Evolutionary conservation across 2,329 filamentous ascomycete species (phyloP).

Genomic region (Trichoderma afroharzianum): DNA sequence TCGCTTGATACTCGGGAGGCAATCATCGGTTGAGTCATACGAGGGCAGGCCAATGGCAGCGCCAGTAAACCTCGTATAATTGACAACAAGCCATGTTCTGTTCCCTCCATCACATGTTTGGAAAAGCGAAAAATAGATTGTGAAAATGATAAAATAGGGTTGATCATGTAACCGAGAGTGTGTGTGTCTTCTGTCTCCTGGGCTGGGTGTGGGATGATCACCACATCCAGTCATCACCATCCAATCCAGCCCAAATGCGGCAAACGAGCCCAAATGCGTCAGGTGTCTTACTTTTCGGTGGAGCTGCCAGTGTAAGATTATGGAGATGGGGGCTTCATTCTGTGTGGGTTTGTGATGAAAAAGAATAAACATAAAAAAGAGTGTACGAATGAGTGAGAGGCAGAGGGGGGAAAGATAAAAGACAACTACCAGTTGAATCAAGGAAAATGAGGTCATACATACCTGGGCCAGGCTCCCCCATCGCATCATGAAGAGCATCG

Average conservation of each 20-base stretch:
- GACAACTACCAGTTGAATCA: neutral
- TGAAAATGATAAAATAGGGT: neutral
- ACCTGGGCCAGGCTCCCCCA: slow-evolving; percentile 27
- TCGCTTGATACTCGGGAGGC: neutral
- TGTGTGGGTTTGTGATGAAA: neutral
- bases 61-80: neutral
- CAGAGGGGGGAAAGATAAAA: neutral
- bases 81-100: neutral
- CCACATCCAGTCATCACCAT: slow-evolving; percentile 1
- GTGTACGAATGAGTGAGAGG: neutral
- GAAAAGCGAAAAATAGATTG: neutral
- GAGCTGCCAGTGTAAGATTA: neutral
- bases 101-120: neutral
- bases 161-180: neutral
- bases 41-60: neutral
- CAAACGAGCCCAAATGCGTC: neutral
- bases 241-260: neutral
- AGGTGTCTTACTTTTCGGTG: slow-evolving; percentile 1
- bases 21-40: neutral
- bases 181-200: neutral
- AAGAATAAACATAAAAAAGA: neutral
- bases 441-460: neutral
- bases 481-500: slow-evolving; percentile 29
- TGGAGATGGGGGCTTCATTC: neutral
- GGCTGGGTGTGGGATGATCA: neutral